Evolutionary conservation across 23 red algal genomes (phyloP), one percentile per base, ranked within the genome.

Genomic region (Gracilaria gracilis): DNA sequence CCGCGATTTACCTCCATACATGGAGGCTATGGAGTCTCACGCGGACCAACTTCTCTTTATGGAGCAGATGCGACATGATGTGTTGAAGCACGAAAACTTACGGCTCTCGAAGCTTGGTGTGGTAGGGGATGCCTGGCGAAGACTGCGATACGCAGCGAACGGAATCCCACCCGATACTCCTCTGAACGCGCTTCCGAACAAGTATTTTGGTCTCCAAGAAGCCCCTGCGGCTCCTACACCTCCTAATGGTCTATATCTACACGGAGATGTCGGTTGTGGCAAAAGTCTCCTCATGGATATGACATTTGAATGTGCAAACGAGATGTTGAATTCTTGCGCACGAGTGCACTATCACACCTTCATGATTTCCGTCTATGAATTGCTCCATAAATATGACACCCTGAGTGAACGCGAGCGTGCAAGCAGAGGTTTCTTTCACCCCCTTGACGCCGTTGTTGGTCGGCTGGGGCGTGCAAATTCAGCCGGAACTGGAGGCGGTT

Each of bases 281-380:
- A 96, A 96, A 54, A 96, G 87, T 67, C 42, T 96, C 13, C 67
- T 96, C 19, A 96, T 96, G 94, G 94, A 96, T 61, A 93, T 96
- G 76, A 53, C 87, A 29, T 90, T 90, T 53, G 77, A 53, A 19
- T 80, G 74, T 29, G 72, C 87, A 20, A 74, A 90, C 39, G 76
- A 64, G 9, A 20, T 55, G 38, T 32, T 77, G 0, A 32, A 12
- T 38, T 62, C 87, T 47, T 71, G 67, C 17, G 65, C 67, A 61
- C 48, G 92, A 24, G 82, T 87, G n/a, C 92, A 94, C 29, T 94
- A 77, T 81, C 92, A 94, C 79, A 67, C 69, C 3, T 94, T 94
- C 44, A 94, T 94, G 92, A 88, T 82, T 48, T 74, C 67, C 15
- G 82, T 94, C 0, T 87, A 94, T 38, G 49, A 84, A 54, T 58